phyloP scores from a whole-genome alignment of 2,329 filamentous ascomycete genomes.

The Mycosphaerella arachidis region DNA sequence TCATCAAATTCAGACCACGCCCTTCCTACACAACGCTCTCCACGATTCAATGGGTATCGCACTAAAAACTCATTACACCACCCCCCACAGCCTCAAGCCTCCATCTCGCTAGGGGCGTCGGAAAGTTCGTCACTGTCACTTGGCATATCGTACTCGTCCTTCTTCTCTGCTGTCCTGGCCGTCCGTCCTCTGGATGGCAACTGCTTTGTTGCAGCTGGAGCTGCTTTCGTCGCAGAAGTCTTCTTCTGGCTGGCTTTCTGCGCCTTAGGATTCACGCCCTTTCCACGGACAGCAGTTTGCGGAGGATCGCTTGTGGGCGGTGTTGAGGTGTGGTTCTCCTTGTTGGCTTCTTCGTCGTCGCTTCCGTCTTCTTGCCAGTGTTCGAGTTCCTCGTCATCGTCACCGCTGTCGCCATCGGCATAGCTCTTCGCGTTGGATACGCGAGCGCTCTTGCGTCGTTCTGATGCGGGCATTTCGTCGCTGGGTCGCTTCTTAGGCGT shows the following conservation, averaged over 20 bases:
- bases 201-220: slow-evolving; percentile 12
- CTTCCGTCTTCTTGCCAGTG: slow-evolving; percentile 26
- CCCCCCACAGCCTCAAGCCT: slow-evolving; percentile 13
- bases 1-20: background rate
- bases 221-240: slow-evolving; percentile 10
- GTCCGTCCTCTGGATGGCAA: slow-evolving; percentile 14
- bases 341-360: slow-evolving; percentile 22
- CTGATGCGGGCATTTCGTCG: slow-evolving; percentile 37
- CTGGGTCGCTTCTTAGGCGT: slow-evolving; percentile 38
- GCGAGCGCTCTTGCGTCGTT: slow-evolving; percentile 41
- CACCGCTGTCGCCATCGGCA: slow-evolving; percentile 41
- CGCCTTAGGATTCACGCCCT: background rate
- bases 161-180: slow-evolving; percentile 17
- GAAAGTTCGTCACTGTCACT: slow-evolving; percentile 26
- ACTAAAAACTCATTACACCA: background rate
- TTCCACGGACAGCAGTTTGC: slow-evolving; percentile 4
- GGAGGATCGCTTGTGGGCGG: slow-evolving; percentile 29
- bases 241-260: slow-evolving; percentile 4
- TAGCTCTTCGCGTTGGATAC: slow-evolving; percentile 41
- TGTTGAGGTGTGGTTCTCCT: slow-evolving; percentile 24
- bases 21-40: background rate
- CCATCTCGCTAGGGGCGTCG: slow-evolving; percentile 24
- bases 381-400: slow-evolving; percentile 37
- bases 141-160: slow-evolving; percentile 24
- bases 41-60: background rate